phyloP scores from a whole-genome alignment of 148 eudicot species.

The Nepenthes mirabilis region DNA sequence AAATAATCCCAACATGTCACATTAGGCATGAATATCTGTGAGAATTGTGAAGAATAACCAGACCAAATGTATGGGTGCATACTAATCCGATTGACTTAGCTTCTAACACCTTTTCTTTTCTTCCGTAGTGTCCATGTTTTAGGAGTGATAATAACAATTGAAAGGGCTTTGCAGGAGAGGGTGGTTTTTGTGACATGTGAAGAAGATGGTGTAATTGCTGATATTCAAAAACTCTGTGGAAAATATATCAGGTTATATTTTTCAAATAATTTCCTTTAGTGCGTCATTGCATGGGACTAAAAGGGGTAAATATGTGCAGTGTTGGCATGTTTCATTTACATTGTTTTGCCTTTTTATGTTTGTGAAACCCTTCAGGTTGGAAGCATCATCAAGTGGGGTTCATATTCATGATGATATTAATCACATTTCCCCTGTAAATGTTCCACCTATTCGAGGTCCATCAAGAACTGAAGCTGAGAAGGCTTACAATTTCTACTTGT shows the following conservation, averaged over 20 bases:
- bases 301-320: no score
- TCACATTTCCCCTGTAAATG: constrained; percentile 16
- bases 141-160: constrained; percentile 4
- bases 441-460: constrained; percentile 14
- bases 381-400: constrained; percentile 68
- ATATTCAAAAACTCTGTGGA: constrained; percentile 41
- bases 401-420: constrained; percentile 18
- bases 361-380: constrained; percentile 34
- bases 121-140: neutral
- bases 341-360: constrained; percentile 1
- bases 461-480: constrained; percentile 5
- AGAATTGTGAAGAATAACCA: no score
- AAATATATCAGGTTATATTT: constrained; percentile 57
- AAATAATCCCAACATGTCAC: no score
- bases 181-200: constrained; percentile 97
- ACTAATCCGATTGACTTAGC: no score
- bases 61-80: no score
- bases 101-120: neutral
- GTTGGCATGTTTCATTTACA: constrained; percentile 1
- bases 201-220: constrained; percentile 58
- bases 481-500: constrained; percentile 6
- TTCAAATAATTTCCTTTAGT: neutral
- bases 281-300: no score
- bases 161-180: constrained; percentile 56
- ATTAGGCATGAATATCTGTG: no score